phyloP scores from a whole-genome alignment of 148 eudicot species.

The Rhododendron molle region DNA sequence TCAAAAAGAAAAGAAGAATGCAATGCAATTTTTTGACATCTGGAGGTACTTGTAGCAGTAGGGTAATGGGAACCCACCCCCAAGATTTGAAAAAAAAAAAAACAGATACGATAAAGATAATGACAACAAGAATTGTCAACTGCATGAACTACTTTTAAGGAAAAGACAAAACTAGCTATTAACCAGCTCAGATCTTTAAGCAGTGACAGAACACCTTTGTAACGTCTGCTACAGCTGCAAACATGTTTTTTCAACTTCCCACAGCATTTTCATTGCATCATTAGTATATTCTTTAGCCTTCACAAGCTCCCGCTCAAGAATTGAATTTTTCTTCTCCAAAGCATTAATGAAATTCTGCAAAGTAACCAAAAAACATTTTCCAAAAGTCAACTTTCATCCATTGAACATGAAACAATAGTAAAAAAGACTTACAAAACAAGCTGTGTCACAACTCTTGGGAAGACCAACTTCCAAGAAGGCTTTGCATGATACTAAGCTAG shows the following conservation, averaged over 20 bases:
- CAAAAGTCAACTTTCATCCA: neutral
- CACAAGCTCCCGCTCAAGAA: conserved; percentile 58
- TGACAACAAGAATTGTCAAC: neutral
- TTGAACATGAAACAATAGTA: neutral
- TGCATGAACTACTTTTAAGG: neutral
- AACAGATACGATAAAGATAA: neutral
- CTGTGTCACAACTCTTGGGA: neutral
- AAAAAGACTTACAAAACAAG: neutral
- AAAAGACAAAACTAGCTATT: neutral
- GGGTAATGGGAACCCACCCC: neutral
- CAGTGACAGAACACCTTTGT: conserved; percentile 41
- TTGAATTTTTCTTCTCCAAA: conserved; percentile 60
- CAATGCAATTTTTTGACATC: neutral
- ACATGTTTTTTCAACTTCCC: conserved; percentile 68
- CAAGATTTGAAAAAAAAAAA: neutral
- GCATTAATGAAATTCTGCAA: conserved; percentile 61
- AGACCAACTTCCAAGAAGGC: neutral
- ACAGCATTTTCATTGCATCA: conserved; percentile 47
- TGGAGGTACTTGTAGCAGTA: neutral
- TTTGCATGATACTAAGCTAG: neutral
- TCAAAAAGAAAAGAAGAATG: neutral
- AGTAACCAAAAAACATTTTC: neutral
- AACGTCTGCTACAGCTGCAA: conserved; percentile 63
- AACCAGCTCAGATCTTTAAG: neutral
- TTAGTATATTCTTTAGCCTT: conserved; percentile 55